These are phyloP conservation scores for Phytophthora melonis DNA, from an alignment of 352 stramenopile species.

Conservation along the genomic window DNA sequence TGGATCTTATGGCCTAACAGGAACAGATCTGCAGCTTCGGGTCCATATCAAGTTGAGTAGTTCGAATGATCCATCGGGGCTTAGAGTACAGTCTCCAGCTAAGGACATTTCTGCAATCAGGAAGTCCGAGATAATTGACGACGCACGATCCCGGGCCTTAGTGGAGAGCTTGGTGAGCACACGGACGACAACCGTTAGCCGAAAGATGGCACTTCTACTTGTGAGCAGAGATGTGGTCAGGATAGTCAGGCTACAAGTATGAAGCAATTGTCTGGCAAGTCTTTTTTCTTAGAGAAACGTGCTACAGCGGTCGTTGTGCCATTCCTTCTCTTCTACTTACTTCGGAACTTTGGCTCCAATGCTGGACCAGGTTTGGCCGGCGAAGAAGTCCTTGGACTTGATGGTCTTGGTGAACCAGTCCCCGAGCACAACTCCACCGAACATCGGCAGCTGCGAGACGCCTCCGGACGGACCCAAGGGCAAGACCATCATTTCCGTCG, in stretches of 20 bases:
- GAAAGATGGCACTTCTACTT: neutral
- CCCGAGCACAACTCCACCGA: conserved; percentile 57
- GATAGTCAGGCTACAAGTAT: neutral
- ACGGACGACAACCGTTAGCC: neutral
- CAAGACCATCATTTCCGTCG: conserved; percentile 38
- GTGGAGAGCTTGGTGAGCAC: neutral
- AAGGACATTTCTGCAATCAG: conserved; percentile 8
- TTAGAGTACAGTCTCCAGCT: conserved; percentile 3
- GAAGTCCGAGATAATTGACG: conserved; percentile 15
- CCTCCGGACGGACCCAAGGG: conserved; percentile 61
- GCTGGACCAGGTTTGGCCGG: conserved; percentile 37
- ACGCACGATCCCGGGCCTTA: neutral
- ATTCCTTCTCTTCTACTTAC: neutral
- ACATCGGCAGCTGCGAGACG: conserved; percentile 62
- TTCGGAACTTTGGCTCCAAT: conserved; percentile 37
- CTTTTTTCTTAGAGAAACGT: too few relatives aligned
- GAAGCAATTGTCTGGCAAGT: too few relatives aligned
- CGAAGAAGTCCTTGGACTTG: conserved; percentile 61
- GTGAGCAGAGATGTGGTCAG: neutral
- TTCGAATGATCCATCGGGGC: neutral
- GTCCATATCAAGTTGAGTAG: conserved; percentile 17
- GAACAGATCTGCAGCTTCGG: too few relatives aligned
- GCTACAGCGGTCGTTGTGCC: neutral
- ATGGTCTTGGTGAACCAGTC: conserved; percentile 54
- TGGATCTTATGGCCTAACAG: too few relatives aligned